Evolutionary conservation across 495 filamentous ascomycete species (phyloP).

Genomic region (Penicillium samsonianum): DNA sequence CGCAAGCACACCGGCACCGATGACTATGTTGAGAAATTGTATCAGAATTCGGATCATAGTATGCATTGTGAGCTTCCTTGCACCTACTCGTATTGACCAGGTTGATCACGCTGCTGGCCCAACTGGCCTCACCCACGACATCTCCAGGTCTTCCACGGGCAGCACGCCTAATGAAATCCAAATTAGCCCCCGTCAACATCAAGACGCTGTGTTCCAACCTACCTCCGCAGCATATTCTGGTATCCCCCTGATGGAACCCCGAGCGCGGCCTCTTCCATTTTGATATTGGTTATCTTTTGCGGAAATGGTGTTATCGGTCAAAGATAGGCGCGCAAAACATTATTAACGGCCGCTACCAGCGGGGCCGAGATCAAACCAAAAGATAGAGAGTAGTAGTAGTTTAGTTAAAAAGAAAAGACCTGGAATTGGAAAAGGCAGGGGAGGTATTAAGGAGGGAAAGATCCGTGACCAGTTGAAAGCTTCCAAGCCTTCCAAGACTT

Average conservation of each 20-base stretch:
- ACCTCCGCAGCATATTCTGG: slow-evolving; percentile 37
- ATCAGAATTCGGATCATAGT: slow-evolving; percentile 3
- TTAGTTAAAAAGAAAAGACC: neutral
- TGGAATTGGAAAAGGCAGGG: neutral
- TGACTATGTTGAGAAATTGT: slow-evolving; percentile 54
- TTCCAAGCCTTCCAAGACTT: neutral
- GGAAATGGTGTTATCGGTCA: slow-evolving; percentile 10
- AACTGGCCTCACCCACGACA: slow-evolving; percentile 72
- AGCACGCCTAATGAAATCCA: slow-evolving; percentile 37
- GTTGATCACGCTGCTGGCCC: slow-evolving; percentile 91
- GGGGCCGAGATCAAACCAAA: slow-evolving; percentile 9
- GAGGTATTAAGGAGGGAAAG: neutral
- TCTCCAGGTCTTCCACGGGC: slow-evolving; percentile 51
- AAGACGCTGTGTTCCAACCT: slow-evolving; percentile 8
- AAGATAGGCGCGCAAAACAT: slow-evolving; percentile 24
- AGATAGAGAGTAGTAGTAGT: neutral
- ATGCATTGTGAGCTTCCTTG: neutral
- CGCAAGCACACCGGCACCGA: slow-evolving; percentile 90
- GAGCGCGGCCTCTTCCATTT: slow-evolving; percentile 36
- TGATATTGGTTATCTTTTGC: slow-evolving; percentile 13
- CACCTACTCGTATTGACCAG: slow-evolving; percentile 81
- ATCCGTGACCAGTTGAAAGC: neutral
- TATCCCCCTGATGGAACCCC: slow-evolving; percentile 29
- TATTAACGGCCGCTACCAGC: slow-evolving; percentile 31
- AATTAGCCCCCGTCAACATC: slow-evolving; percentile 11